Evolutionary conservation across 441 rosid genomes (phyloP), one percentile per base, ranked within the genome.

Genomic region (Gossypium gossypioides): DNA sequence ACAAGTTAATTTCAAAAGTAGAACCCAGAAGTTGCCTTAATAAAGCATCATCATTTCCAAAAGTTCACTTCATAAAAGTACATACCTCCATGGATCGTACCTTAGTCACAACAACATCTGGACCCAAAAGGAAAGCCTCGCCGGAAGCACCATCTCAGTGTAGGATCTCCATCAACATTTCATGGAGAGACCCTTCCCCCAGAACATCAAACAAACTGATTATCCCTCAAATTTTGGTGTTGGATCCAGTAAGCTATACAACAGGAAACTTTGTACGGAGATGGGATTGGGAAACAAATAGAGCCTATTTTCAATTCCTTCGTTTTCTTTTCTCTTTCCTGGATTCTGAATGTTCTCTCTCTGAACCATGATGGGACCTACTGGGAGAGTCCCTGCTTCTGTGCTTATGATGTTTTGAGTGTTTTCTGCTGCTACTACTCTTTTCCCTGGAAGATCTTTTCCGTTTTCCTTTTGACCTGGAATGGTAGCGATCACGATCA

Each of bases 391-490:
- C 86, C 75, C 85, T 84, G 76, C 32, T 81, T 59, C 78, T 74
- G 74, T 80, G 87, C 72, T 76, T 81, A 51, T 37, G 80, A 72
- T 79, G 92, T 75, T 84, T 88, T 22, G 89, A 80, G 74, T 83
- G 86, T 73, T 85, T 91, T 81, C 83, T 89, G 72, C 88, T 81
- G 79, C 86, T 82, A 24, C 89, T 82, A 7, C 79, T 87, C 86
- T 88, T 88, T 65, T 86, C 92, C 65, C 70, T 75, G 15, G 90
- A 84, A 27, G 88, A 87, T 67, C 67, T 80, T 75, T 80, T 81
- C 81, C 77, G 79, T 73, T 84, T 86, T 65, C 83, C 79, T 75
- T 86, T 86, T 4, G 93, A 88, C 65, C 84, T 86, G 24, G 93
- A 88, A 72, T 68, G 56, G 51, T 69, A 27, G 37, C 78, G 82